Conservation (phyloP, 768 basidiomycete genomes). For the Termitomyces bulborhizus region DNA sequence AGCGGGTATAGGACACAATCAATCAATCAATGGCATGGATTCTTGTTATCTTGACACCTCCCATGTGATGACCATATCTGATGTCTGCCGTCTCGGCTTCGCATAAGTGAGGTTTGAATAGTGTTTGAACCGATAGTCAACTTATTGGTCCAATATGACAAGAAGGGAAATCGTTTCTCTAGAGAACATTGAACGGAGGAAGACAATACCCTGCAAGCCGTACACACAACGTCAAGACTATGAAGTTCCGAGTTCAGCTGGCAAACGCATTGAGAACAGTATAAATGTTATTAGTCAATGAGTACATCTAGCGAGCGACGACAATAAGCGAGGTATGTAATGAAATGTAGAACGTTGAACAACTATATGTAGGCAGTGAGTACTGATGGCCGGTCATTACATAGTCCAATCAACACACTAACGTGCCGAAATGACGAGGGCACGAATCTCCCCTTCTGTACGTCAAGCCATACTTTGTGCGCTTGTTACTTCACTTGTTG, state of each 20-base stretch:
- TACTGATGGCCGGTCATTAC: neutral
- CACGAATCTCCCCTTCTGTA: constrained; percentile 44
- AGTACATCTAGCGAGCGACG: neutral
- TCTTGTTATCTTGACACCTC: neutral
- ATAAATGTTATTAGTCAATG: too few relatives aligned
- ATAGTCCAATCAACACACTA: neutral
- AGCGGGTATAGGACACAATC: too few relatives aligned
- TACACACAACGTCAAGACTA: neutral
- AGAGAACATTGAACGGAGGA: too few relatives aligned
- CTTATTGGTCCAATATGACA: too few relatives aligned
- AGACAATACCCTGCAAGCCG: neutral
- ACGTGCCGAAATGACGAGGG: neutral
- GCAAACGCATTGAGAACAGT: neutral
- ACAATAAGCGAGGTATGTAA: neutral
- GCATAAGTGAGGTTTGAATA: neutral
- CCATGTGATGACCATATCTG: too few relatives aligned
- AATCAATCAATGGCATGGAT: too few relatives aligned
- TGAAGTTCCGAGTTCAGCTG: too few relatives aligned
- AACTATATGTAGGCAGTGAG: neutral
- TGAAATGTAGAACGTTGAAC: neutral
- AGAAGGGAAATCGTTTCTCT: too few relatives aligned
- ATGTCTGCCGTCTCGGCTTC: neutral
- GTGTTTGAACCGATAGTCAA: neutral
- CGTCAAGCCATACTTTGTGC: constrained; percentile 65
- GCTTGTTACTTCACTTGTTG: constrained; percentile 73